phyloP scores from a whole-genome alignment of 164 flowering plant genomes.

The Kingdonia uniflora region DNA sequence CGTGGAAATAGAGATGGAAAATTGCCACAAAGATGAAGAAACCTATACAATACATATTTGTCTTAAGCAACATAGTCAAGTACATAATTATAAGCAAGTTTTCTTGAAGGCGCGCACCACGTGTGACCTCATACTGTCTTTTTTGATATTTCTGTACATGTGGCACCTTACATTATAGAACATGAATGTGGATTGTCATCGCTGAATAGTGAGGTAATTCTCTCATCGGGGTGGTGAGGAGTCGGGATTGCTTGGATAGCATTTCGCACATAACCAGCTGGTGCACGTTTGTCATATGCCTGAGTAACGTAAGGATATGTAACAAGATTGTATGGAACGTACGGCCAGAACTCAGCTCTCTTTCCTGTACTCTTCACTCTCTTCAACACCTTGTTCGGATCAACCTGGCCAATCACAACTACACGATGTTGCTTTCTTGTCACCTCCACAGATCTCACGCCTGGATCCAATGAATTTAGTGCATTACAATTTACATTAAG shows the following conservation, averaged over 20 bases:
- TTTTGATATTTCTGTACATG: no score
- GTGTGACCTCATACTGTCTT: no score
- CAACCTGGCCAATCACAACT: conserved; percentile 51
- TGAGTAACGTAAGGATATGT: conserved; percentile 42
- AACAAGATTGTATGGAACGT: conserved; percentile 52
- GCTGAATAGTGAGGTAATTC: conserved; percentile 35
- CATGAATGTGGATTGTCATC: conserved; percentile 76
- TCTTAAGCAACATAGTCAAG: no score
- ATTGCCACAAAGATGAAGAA: no score
- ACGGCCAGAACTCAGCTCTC: conserved; percentile 76
- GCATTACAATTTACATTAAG: no score
- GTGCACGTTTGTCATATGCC: conserved; percentile 73
- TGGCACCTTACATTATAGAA: conserved; percentile 40
- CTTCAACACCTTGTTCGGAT: conserved; percentile 61
- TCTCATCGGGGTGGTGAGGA: conserved; percentile 30
- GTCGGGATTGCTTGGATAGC: conserved; percentile 36
- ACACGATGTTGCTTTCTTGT: conserved; percentile 53
- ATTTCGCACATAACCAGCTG: conserved; percentile 48
- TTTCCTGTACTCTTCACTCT: conserved; percentile 59
- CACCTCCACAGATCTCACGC: conserved; percentile 51
- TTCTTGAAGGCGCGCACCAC: no score
- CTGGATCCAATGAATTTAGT: conserved; percentile 13
- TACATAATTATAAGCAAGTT: no score
- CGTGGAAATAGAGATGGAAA: no score
- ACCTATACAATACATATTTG: no score